phyloP scores from a whole-genome alignment of 1,284 basidiomycete species.

The Marasmius tenuissimus region DNA sequence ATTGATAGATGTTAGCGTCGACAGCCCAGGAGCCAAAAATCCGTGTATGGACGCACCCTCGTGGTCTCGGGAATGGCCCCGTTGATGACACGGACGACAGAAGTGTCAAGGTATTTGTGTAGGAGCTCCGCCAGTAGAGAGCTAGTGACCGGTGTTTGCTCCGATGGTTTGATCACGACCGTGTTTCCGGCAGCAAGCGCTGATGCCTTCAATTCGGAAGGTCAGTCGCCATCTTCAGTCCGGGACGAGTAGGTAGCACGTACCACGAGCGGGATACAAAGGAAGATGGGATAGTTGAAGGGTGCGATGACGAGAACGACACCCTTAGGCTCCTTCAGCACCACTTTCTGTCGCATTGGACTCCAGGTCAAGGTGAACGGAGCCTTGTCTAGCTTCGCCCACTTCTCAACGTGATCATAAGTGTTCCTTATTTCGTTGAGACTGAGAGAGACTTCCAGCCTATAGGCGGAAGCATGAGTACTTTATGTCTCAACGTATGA shows the following conservation, averaged over 20 bases:
- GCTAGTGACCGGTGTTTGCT: constrained; percentile 68
- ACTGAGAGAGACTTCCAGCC: constrained; percentile 55
- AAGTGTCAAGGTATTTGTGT: constrained; percentile 80
- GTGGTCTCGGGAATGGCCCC: constrained; percentile 78
- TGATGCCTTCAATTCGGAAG: constrained; percentile 46
- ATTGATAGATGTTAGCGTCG: not conserved
- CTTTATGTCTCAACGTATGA: not conserved
- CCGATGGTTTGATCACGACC: constrained; percentile 79
- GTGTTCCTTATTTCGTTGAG: constrained; percentile 64
- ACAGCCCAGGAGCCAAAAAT: not conserved
- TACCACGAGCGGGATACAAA: constrained; percentile 56
- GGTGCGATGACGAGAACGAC: constrained; percentile 66
- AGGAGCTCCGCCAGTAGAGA: constrained; percentile 73
- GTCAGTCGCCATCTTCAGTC: too few species aligned
- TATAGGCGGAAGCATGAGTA: constrained; percentile 21
- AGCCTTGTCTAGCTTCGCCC: constrained; percentile 72
- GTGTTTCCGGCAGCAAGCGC: constrained; percentile 84
- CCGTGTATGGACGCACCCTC: constrained; percentile 49
- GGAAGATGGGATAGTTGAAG: constrained; percentile 62
- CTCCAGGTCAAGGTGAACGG: constrained; percentile 55
- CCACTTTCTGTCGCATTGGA: constrained; percentile 58
- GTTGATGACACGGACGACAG: constrained; percentile 72
- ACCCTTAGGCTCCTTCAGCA: constrained; percentile 79
- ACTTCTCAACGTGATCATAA: constrained; percentile 70
- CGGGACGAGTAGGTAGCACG: constrained; percentile 20